Base-by-base conservation (phyloP, 176 grass and related monocot genomes). In the Oryza longistaminata region DNA sequence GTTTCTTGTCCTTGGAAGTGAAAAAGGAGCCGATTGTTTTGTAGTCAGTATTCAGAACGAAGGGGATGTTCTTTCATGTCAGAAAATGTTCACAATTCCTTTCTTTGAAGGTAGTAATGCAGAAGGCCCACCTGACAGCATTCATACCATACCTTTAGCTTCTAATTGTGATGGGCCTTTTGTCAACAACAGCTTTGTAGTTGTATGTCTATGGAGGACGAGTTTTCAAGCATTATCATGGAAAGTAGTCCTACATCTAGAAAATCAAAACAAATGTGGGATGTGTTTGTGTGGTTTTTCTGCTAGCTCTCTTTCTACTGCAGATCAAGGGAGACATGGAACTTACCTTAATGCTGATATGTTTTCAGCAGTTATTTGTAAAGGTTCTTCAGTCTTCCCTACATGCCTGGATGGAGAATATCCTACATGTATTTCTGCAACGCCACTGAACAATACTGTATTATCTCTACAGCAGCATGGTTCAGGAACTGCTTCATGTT, bases 1-100 rank as follows among this genome's bases (percentile, higher is more conserved):
- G 66, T 93, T 98, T 90, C 89, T 98, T 91, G 72, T 98, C 52
- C 61, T 98, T 50, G 91, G 93, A 79, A 71, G 85, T 84, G 87
- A 90, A 84, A 84, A 79, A 82, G 93, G 86, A 87, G 87, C 81
- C n/a, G 91, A 98, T 87, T 93, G 87, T 90, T 87, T 93, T 76
- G 70, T 92, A 48, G 43, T 92, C 19, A 84, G 89, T 87, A 86
- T 92, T 83, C 86, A 88, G 64, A 85, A 75, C 65, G 35, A 37
- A 37, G 70, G 64, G 33, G 93, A 86, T 40, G 73, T 34, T 74
- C 65, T 95, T 65, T 90, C 52, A 60, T 93, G 85, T 76, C 72
- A 88, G 33, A 98, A 92, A 68, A 81, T 98, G 46, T 90, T 98
- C 68, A 90, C 87, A 60, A 62, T 98, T 74, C 87, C 87, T 52